phyloP scores from a whole-genome alignment of 169 alveolate genomes.

The Cryptosporidium xiaoi region DNA sequence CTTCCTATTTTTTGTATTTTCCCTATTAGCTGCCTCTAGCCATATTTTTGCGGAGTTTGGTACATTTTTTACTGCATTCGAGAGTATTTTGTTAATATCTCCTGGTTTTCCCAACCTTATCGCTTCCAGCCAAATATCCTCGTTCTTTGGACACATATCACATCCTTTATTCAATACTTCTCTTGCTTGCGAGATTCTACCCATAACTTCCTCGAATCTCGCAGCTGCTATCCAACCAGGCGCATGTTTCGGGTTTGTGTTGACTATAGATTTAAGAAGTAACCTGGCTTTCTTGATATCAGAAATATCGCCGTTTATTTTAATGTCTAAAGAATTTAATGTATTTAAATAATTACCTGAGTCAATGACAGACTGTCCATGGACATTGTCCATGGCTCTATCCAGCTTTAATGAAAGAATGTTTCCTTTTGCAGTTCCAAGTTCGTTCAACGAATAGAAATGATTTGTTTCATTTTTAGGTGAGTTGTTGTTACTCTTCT shows the following conservation, averaged over 20 bases:
- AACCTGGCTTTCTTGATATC: conserved; percentile 94
- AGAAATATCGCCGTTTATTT: conserved; percentile 91
- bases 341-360: conserved; percentile 95
- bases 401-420: conserved; percentile 93
- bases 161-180: conserved; percentile 96
- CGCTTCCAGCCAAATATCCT: conserved; percentile 99
- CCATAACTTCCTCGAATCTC: conserved; percentile 96
- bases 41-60: conserved; percentile 94
- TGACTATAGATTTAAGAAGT: conserved; percentile 88
- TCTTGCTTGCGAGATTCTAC: conserved; percentile 94
- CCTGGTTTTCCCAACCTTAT: conserved; percentile 96
- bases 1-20: conserved; percentile 88
- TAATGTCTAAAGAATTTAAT: conserved; percentile 87
- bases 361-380: conserved; percentile 95
- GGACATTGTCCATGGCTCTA: conserved; percentile 91
- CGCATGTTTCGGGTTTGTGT: conserved; percentile 95
- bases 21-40: conserved; percentile 95
- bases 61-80: conserved; percentile 89
- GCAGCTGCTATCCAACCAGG: conserved; percentile 99
- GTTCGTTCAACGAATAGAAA: conserved; percentile 81
- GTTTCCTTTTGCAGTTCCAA: conserved; percentile 94
- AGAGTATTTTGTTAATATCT: conserved; percentile 93
- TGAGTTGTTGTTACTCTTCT: conserved; percentile 1
- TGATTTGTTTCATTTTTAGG: background rate
- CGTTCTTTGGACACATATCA: conserved; percentile 94